These are phyloP conservation scores for Intubia oerlemansii DNA, from an alignment of 2,329 filamentous ascomycete species.

Conservation along the genomic window DNA sequence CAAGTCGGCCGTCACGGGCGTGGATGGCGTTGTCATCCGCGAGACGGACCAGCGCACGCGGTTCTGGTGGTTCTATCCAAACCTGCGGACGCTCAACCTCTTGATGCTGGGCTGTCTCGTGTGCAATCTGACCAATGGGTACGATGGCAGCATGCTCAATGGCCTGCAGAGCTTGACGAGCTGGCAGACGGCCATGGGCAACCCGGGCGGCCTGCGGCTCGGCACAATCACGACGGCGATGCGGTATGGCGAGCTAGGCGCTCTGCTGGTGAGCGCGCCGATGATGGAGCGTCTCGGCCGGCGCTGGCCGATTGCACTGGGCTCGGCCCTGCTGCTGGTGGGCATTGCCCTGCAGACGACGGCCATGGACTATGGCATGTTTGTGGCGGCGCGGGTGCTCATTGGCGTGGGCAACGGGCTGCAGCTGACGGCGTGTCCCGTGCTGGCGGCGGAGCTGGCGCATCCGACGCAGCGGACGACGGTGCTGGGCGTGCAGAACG, in stretches of 20 bases:
- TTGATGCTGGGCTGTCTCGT: constrained; percentile 19
- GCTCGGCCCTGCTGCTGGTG: constrained; percentile 16
- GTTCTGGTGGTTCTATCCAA: too few species aligned
- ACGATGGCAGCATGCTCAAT: constrained; percentile 31
- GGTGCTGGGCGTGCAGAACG: constrained; percentile 7
- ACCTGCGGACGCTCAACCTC: constrained; percentile 12
- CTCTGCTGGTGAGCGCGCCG: constrained; percentile 23
- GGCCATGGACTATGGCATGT: constrained; percentile 14
- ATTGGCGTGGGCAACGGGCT: constrained; percentile 13
- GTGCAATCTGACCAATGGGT: constrained; percentile 20
- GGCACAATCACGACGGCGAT: constrained; percentile 22
- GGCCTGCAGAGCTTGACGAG: constrained; percentile 23
- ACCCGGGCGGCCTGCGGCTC: constrained; percentile 14
- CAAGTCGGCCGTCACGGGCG: too few species aligned
- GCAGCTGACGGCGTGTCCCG: constrained; percentile 6
- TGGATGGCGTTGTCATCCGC: too few species aligned
- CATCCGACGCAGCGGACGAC: too few species aligned
- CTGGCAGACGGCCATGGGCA: constrained; percentile 10
- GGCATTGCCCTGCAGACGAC: constrained; percentile 18
- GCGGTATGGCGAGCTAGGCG: constrained; percentile 22
- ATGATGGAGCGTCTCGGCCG: constrained; percentile 22
- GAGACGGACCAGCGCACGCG: too few species aligned
- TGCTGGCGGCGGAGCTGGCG: constrained; percentile 3
- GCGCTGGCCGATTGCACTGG: constrained; percentile 21
- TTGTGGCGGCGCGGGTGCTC: constrained; percentile 10